Evolutionary conservation across 345 rosid species (phyloP).

Genomic region (Acer saccharum): DNA sequence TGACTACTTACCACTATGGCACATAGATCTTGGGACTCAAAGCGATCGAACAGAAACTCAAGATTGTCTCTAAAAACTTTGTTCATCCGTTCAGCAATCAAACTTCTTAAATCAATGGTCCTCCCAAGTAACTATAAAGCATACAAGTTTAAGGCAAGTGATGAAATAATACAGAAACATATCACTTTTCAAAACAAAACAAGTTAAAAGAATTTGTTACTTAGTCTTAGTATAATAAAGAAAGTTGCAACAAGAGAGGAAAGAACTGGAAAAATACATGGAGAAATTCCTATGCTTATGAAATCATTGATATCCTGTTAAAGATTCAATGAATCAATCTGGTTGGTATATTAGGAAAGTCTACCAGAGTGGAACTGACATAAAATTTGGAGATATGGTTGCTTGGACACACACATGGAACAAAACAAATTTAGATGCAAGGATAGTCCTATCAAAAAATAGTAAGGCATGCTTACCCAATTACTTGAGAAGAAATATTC

Average conservation of each 20-base stretch:
- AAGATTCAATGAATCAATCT: neutral
- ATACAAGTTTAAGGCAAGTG: constrained; percentile 24
- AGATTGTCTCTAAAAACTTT: constrained; percentile 94
- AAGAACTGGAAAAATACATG: neutral
- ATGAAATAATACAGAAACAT: constrained; percentile 1
- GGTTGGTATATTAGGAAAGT: neutral
- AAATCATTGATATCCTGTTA: neutral
- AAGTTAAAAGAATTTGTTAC: constrained; percentile 1
- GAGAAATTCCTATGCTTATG: constrained; percentile 4
- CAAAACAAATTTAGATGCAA: neutral
- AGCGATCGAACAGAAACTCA: constrained; percentile 93
- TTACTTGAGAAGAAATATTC: neutral
- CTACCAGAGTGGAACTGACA: neutral
- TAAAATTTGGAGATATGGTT: neutral
- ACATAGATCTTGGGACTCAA: constrained; percentile 95
- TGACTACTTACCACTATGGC: constrained; percentile 72
- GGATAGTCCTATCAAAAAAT: neutral
- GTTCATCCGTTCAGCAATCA: constrained; percentile 88
- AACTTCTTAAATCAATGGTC: constrained; percentile 84
- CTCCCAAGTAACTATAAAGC: constrained; percentile 85
- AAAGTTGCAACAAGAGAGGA: neutral
- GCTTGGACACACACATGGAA: neutral
- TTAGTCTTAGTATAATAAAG: neutral
- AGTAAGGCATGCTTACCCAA: neutral
- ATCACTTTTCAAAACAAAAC: constrained; percentile 1